These are phyloP conservation scores for Saccharomyces hybrid DNA, from an alignment of 1,139 yeast genomes.

Conservation along the genomic window DNA sequence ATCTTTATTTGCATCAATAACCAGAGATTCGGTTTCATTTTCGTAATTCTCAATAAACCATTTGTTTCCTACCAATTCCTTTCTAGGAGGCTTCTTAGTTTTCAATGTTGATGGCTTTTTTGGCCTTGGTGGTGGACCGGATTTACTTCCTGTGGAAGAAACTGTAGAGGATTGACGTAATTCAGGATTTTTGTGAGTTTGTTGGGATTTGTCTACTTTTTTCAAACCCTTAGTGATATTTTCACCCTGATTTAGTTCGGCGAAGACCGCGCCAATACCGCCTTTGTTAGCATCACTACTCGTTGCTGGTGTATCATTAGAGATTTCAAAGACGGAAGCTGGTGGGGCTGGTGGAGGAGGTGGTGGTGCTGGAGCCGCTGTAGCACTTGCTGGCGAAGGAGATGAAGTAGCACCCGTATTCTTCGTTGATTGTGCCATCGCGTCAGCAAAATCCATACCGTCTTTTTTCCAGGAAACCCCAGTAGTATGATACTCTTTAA, in stretches of 20 bases:
- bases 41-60: slow-evolving; percentile 85
- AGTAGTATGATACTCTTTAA: slow-evolving; percentile 67
- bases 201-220: slow-evolving; percentile 87
- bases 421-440: slow-evolving; percentile 34
- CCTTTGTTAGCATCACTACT: slow-evolving; percentile 26
- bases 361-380: slow-evolving; percentile 35
- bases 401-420: slow-evolving; percentile 18
- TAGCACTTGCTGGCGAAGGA: slow-evolving; percentile 29
- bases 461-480: slow-evolving; percentile 77
- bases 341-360: slow-evolving; percentile 67
- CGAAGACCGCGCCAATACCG: slow-evolving; percentile 82
- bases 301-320: slow-evolving; percentile 16
- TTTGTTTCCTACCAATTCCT: slow-evolving; percentile 75
- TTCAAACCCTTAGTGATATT: slow-evolving; percentile 75
- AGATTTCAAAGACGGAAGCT: slow-evolving; percentile 51
- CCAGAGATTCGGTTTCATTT: slow-evolving; percentile 46
- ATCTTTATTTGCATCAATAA: slow-evolving; percentile 71
- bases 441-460: slow-evolving; percentile 42
- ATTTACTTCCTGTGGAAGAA: slow-evolving; percentile 36
- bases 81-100: slow-evolving; percentile 61
- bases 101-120: slow-evolving; percentile 61
- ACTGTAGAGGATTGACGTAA: slow-evolving; percentile 47
- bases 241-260: slow-evolving; percentile 84
- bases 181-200: slow-evolving; percentile 91
- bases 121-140: slow-evolving; percentile 45